A percentile compares a stretch with the other conserved stretches of the same genome.
Conservation (phyloP, 805 yeast species). For the Cyberlindnera misumaiensis region DNA sequence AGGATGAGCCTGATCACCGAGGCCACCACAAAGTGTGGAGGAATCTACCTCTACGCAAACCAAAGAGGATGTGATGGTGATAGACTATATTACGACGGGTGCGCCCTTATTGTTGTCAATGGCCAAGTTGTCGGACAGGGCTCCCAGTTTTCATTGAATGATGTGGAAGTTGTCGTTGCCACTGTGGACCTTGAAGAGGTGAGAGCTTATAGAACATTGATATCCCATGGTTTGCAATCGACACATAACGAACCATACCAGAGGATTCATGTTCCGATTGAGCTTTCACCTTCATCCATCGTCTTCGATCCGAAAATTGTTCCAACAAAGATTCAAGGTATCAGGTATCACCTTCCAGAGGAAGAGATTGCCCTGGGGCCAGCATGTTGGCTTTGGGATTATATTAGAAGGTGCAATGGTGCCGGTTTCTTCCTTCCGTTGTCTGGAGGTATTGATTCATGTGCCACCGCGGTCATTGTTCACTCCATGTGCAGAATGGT, state of each 20-base stretch:
- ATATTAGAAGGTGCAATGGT: slow-evolving; percentile 81
- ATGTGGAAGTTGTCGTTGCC: slow-evolving; percentile 94
- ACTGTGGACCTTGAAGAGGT: slow-evolving; percentile 92
- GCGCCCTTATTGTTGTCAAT: slow-evolving; percentile 89
- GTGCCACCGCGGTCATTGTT: slow-evolving; percentile 94
- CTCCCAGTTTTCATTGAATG: slow-evolving; percentile 79
- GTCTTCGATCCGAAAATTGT: slow-evolving; percentile 53
- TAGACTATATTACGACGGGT: slow-evolving; percentile 92
- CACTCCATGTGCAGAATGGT: slow-evolving; percentile 92
- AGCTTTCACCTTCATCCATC: slow-evolving; percentile 53
- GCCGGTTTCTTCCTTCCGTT: slow-evolving; percentile 91
- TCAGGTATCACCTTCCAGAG: slow-evolving; percentile 74
- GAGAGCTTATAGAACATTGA: slow-evolving; percentile 64
- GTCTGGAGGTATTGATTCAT: slow-evolving; percentile 96
- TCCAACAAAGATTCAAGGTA: slow-evolving; percentile 48
- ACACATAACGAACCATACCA: slow-evolving; percentile 29
- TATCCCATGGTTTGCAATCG: slow-evolving; percentile 44
- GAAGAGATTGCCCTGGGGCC: slow-evolving; percentile 98
- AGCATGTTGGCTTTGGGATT: slow-evolving; percentile 99
- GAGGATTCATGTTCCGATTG: slow-evolving; percentile 55
- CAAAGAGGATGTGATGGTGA: slow-evolving; percentile 99
- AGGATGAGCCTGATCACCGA: slow-evolving; percentile 80
- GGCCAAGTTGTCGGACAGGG: slow-evolving; percentile 93
- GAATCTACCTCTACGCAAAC: slow-evolving; percentile 86
- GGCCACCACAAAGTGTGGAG: slow-evolving; percentile 96